A percentile compares a stretch with the other conserved stretches of the same genome.
Conservation (phyloP, 225 moss, liverwort and hornwort species). For the Physcomitrellopsis africana region DNA sequence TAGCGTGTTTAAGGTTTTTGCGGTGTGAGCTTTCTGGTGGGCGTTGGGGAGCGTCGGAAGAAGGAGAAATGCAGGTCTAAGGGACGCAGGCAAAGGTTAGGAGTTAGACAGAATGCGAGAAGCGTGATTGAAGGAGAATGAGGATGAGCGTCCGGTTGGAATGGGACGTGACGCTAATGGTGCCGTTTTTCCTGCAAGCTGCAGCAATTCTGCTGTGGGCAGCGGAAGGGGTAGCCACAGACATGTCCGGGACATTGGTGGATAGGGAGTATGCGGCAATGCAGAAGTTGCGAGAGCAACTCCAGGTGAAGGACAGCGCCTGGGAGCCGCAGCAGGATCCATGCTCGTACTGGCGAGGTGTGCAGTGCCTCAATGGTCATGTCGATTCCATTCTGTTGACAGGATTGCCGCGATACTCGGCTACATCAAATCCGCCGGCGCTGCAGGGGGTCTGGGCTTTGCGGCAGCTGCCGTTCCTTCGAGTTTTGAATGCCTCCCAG, state of each 20-base stretch:
- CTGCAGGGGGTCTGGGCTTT: conserved; percentile 36
- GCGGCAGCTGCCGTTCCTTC: conserved; percentile 56
- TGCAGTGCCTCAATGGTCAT: conserved; percentile 67
- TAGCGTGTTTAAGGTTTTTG: too few species aligned
- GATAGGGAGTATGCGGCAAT: conserved; percentile 49
- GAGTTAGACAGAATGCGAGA: conserved; percentile 42
- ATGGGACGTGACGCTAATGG: conserved; percentile 33
- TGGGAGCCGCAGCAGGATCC: conserved; percentile 73
- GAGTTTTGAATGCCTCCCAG: conserved; percentile 74
- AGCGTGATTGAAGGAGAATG: conserved; percentile 22
- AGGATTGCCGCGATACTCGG: conserved; percentile 29
- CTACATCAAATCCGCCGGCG: not conserved
- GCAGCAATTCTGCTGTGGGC: conserved; percentile 22
- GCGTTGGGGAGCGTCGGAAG: too few species aligned
- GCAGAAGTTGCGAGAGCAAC: conserved; percentile 33
- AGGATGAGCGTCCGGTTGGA: conserved; percentile 47
- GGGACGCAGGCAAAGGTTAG: conserved; percentile 7
- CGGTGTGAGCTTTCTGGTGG: too few species aligned
- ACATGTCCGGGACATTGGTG: conserved; percentile 23
- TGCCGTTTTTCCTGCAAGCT: conserved; percentile 33
- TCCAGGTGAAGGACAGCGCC: conserved; percentile 34
- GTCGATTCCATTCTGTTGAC: conserved; percentile 44
- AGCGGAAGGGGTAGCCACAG: conserved; percentile 4
- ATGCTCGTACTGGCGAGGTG: conserved; percentile 70
- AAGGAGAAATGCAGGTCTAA: not conserved